Base-by-base conservation (phyloP, 2,329 filamentous ascomycete species). In the Achaetomium macrosporum region DNA sequence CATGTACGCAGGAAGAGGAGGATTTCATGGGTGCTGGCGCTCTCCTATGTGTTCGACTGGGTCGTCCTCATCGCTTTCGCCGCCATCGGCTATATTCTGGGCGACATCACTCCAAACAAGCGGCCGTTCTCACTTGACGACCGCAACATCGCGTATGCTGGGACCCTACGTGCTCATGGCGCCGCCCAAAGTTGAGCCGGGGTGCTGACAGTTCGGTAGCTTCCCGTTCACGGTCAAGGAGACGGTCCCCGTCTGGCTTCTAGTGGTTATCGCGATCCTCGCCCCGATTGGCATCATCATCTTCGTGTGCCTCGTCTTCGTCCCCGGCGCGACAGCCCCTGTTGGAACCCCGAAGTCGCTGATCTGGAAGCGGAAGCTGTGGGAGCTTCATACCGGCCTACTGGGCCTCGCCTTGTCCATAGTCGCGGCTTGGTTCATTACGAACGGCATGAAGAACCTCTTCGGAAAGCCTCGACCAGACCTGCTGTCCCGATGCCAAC, bases 341-440 rank as follows among this genome's bases (percentile, higher is more conserved):
- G 75, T 74, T 40, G 76, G 78, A 17, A 84, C 85, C 0, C 82
- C 87, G 1, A 77, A 77, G 58, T 69, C 77, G 4, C 70, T 88
- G 50, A 75, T 91, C 42, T 90, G 88, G 84, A 82, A 81, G 65
- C 80, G 88, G 59, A 96, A 93, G 71, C 68, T 96, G 1, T 96
- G 92, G 90, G 91, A 96, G 68, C 83, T 88, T 67, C 90, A 96
- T 66, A 83, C 83, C 2, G 90, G 88, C 54, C 89, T 86, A 82
- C 82, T 96, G 63, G 91, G 91, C 0, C 76, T 96, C 2, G 88
- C 77, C 1, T 74, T 96, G 16, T 82, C 87, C 2, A 73, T 90
- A 10, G 82, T 84, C 2, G 76, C 81, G 2, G 79, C 87, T 5
- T 95, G 87, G 73, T 83, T 93, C 69, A 83, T 95, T 62, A 92